Conservation (phyloP, 208 protist genomes). For the Leishmania turanica region DNA sequence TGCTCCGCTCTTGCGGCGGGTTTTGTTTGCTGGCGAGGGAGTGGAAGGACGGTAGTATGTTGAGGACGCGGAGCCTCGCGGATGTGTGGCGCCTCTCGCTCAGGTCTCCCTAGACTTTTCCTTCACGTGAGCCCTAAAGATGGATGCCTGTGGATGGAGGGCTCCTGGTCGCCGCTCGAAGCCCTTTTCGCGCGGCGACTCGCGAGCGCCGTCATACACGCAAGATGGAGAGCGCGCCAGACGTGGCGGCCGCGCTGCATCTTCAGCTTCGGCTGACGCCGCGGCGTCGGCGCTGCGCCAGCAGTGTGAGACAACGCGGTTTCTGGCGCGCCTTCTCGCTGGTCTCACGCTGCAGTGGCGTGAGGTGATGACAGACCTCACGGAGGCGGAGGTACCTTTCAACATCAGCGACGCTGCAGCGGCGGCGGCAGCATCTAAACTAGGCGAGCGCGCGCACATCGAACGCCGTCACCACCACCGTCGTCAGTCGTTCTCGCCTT, state of each 20-base stretch:
- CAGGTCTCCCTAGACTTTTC: neutral
- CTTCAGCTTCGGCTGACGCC: neutral
- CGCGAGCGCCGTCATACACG: neutral
- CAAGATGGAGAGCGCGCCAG: neutral
- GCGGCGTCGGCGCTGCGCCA: conserved; percentile 14
- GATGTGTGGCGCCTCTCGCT: neutral
- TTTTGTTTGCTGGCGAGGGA: neutral
- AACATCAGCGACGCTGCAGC: neutral
- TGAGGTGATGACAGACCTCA: conserved; percentile 22
- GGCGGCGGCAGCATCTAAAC: neutral
- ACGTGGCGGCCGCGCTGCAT: neutral
- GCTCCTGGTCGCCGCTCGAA: neutral
- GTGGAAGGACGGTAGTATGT: neutral
- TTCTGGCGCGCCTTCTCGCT: conserved; percentile 22
- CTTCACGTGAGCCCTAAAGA: neutral
- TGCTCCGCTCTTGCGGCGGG: neutral
- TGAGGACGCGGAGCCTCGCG: neutral
- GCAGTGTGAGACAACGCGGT: conserved; percentile 21
- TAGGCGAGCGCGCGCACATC: neutral
- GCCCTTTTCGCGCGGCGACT: neutral
- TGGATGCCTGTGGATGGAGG: neutral
- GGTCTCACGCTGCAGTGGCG: conserved; percentile 30
- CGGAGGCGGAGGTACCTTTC: neutral
- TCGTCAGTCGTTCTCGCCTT: neutral
- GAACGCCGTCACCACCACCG: neutral